A percentile compares a stretch with the other conserved stretches of the same genome.
phyloP scores from a whole-genome alignment of 345 rosid genomes.

The Pistacia atlantica region DNA sequence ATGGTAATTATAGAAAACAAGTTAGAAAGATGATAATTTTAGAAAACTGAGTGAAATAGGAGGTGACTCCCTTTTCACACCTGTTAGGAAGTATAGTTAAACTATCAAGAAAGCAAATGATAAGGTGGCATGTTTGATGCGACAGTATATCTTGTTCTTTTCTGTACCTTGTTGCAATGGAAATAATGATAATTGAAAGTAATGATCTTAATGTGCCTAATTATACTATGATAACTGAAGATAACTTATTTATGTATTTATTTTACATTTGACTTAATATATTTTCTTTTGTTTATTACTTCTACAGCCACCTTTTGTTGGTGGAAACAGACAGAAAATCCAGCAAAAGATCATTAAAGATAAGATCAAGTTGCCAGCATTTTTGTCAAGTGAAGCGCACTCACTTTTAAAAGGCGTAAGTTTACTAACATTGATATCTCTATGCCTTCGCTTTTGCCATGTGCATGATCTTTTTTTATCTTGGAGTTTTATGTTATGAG shows the following conservation, averaged over 20 bases:
- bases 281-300: slow-evolving; percentile 6
- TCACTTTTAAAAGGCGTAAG: slow-evolving; percentile 51
- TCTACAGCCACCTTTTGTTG: slow-evolving; percentile 50
- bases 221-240: background rate
- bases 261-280: background rate
- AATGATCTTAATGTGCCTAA: background rate
- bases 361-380: slow-evolving; percentile 47
- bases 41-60: background rate
- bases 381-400: slow-evolving; percentile 52
- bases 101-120: background rate
- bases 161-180: background rate
- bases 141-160: too few relatives aligned
- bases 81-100: background rate
- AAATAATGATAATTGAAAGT: too few relatives aligned
- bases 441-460: background rate
- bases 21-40: too few relatives aligned
- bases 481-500: background rate
- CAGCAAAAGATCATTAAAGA: slow-evolving; percentile 56
- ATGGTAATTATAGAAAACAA: background rate
- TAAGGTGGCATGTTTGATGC: background rate
- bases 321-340: slow-evolving; percentile 51
- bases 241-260: background rate
- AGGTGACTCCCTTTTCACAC: background rate
- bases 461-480: background rate
- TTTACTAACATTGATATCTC: background rate